Evolutionary conservation across 2,329 filamentous ascomycete genomes (phyloP), one percentile per base, ranked within the genome.

Genomic region (Phaeosphaeria sp.): DNA sequence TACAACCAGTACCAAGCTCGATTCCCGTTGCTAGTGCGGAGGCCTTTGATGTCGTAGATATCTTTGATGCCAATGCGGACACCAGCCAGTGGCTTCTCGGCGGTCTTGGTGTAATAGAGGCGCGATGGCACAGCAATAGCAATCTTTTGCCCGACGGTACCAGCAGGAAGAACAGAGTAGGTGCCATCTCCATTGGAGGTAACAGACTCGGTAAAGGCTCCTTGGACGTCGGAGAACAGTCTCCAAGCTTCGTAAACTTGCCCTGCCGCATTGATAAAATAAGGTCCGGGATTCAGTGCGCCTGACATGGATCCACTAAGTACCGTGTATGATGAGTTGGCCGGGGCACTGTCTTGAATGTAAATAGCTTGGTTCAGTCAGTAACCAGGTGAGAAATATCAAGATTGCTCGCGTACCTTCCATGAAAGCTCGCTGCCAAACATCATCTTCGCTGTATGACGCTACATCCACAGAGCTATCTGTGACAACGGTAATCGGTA

Each of bases 51-150:
- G 60, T 87, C 80, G 65, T 82, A 87, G 47, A 88, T 85, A 62
- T 90, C 87, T 70, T 90, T 90, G 54, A 89, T 79, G 0, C 82
- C 86, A 0, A 89, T 69, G 23, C 87, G 81, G 3, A 88, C 81
- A 18, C 87, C 87, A 3, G 85, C 83, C 0, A 89, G 78, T 0
- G 86, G 87, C 65, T 85, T 82, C n/a, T 80, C 76, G 0, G 72
- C 64, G 0, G 82, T 84, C 46, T 79, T 81, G 3, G 79, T 82
- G 72, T 79, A 86, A 74, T 88, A 88, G 0, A 89, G 76, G 10
- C 87, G 80, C 6, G 86, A 89, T 3, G 87, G 86, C 0, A 89
- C 87, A 3, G 67, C 67, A 22, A 70, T 55, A 4, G 68, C 65
- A 77, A 81, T 49, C 82, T 78, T 30, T 77, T 81, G 68, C 18